Evolutionary conservation across 495 filamentous ascomycete species (phyloP), one percentile per base, ranked within the genome.

Genomic region (Daldinia grandis): DNA sequence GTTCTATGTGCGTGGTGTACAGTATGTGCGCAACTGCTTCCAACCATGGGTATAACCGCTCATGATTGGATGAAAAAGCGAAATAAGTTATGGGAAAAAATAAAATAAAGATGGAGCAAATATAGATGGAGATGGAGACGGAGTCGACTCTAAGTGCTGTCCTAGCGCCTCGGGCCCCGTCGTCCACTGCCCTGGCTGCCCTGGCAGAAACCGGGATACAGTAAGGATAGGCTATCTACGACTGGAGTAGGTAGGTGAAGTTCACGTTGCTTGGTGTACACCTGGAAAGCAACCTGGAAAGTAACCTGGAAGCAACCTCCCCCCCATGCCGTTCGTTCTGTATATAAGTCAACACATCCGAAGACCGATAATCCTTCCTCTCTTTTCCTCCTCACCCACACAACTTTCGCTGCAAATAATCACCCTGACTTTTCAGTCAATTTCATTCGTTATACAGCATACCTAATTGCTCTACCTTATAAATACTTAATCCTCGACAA

Each of bases 341-440:
- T 82, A 82, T 81, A 82, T 81, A 83, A 78, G 58, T 75, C 58
- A 49, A 66, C 62, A 62, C 60, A 64, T 74, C 74, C 61, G 71
- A 59, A 60, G 61, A 66, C 66, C 73, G 72, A 64, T 58, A 62
- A 68, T 76, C 69, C 67, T 69, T 66, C 63, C 63, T 66, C 64
- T 76, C 75, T 78, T 75, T 72, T 65, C 72, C 66, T 76, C 76
- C 71, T 79, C 80, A 82, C 81, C 82, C 83, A 82, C 82, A 77
- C 76, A 74, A 47, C 80, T 78, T 80, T 80, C 78, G 78, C 76
- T 78, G 71, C 78, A 76, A 78, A 78, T 79, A 69, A 64, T 60
- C 54, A 76, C 71, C 81, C 79, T 81, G 84, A 84, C 85, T 86
- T 82, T 85, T 83, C 60, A 83, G 86, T 87, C 86, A 86, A 80